These are phyloP conservation scores for Antarctomyces pellizariae DNA, from an alignment of 495 filamentous ascomycete genomes.

Conservation along the genomic window DNA sequence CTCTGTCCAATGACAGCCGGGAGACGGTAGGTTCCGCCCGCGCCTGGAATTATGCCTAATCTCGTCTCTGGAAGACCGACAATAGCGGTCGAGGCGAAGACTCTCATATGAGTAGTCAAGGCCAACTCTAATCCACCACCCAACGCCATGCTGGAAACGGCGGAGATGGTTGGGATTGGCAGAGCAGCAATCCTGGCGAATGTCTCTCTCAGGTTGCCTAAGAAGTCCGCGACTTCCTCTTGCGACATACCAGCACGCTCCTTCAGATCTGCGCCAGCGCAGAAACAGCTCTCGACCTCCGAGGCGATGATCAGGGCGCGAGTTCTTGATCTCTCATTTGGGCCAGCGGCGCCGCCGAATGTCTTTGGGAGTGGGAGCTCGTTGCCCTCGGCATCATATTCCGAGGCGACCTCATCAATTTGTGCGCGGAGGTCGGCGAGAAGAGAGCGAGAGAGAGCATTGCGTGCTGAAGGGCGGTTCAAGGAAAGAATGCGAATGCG, in stretches of 20 bases:
- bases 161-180: slow-evolving; percentile 72
- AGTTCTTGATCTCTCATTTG: slow-evolving; percentile 28
- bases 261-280: slow-evolving; percentile 85
- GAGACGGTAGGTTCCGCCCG: slow-evolving; percentile 75
- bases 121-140: slow-evolving; percentile 87
- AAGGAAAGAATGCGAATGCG: slow-evolving; percentile 74
- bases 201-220: slow-evolving; percentile 45
- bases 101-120: slow-evolving; percentile 62
- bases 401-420: slow-evolving; percentile 39
- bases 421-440: slow-evolving; percentile 45
- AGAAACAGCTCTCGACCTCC: slow-evolving; percentile 61
- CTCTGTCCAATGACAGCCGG: slow-evolving; percentile 48
- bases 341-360: slow-evolving; percentile 18
- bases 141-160: slow-evolving; percentile 56
- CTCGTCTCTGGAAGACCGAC: slow-evolving; percentile 79
- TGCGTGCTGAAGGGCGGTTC: slow-evolving; percentile 61
- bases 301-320: slow-evolving; percentile 59
- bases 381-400: slow-evolving; percentile 32
- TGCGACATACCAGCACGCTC: slow-evolving; percentile 52
- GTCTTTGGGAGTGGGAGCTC: slow-evolving; percentile 16
- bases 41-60: slow-evolving; percentile 82
- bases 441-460: slow-evolving; percentile 66
- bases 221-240: slow-evolving; percentile 55
- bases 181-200: slow-evolving; percentile 43
- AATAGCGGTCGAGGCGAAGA: slow-evolving; percentile 46